Percentiles rank a stretch among this genome's conserved stretches.
phyloP scores from a whole-genome alignment of 2,329 filamentous ascomycete species.

The Fusarium liriodendri region DNA sequence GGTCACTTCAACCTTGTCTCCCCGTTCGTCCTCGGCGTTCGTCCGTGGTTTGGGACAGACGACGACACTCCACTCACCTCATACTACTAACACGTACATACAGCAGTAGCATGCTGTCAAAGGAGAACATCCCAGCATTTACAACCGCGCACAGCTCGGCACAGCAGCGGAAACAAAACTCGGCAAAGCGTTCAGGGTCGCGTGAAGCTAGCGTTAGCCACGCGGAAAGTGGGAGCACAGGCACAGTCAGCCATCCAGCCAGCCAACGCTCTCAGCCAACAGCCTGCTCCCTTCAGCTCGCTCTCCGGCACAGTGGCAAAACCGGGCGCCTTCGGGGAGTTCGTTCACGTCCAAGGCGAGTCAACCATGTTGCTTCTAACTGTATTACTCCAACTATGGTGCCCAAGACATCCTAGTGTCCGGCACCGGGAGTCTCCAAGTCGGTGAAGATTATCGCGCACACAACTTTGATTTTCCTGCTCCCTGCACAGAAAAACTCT shows the following conservation, averaged over 20 bases:
- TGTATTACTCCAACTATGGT: conserved; percentile 13
- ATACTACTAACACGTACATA: background rate
- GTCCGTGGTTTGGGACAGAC: conserved; percentile 2
- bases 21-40: conserved; percentile 14
- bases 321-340: conserved; percentile 33
- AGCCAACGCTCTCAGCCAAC: background rate
- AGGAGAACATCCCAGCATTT: background rate
- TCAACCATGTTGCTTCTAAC: conserved; percentile 19
- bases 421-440: background rate
- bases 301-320: conserved; percentile 6
- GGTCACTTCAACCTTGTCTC: conserved; percentile 12
- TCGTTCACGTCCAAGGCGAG: conserved; percentile 7
- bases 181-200: conserved; percentile 10
- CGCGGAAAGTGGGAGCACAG: conserved; percentile 23
- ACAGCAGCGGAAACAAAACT: conserved; percentile 17
- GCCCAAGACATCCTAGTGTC: conserved; percentile 12
- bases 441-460: conserved; percentile 31
- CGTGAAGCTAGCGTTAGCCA: conserved; percentile 1
- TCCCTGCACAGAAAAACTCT: background rate
- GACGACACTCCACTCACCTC: conserved; percentile 18
- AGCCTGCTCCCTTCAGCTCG: conserved; percentile 5
- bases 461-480: background rate
- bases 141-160: background rate
- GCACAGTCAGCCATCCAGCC: conserved; percentile 1
- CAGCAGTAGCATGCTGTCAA: background rate